Evolutionary conservation across 2,329 filamentous ascomycete genomes (phyloP), one percentile per base, ranked within the genome.

Genomic region (Didymella glomerata): DNA sequence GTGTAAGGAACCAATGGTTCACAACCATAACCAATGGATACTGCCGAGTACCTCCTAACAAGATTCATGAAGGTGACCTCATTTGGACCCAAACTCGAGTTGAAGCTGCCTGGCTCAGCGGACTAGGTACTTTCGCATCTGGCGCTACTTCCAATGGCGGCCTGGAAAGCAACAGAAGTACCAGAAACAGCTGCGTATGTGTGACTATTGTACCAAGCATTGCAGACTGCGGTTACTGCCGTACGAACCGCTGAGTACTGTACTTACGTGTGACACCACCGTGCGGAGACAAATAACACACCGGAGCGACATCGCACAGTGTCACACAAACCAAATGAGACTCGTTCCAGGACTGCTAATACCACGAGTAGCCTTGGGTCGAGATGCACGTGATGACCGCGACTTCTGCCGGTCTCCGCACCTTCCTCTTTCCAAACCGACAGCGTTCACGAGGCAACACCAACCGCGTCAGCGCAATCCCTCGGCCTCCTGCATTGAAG

Each of bases 211-310:
- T 32, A 56, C 25, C 55, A 55, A 52, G 38, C 40, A 25, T 28
- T 14, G 34, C 36, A 28, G 32, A 30, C 27, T 48, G 36, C 48
- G 52, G 57, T 61, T 49, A 45, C 47, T 57, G 49, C 53, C 51
- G 62, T 47, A 38, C 48, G 55, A 60, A 48, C 55, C 51, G 61
- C 56, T 36, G 48, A 38, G 42, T 25, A 48, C 30, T 13, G 4
- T 32, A 14, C 2, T 4, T 32, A 16, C 10, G 48, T 60, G 57
- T 52, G 53, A 60, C 48, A 34, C 18, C 57, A 16, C 38, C 55
- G 52, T 44, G 50, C 32, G 48, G 48, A 48, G 41, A 48, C 28
- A 47, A 63, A 62, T 60, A 30, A 54, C 48, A 51, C 48, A 9
- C 46, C 14, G 25, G 4, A 42, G 22, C 16, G 20, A 27, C 40